Base-by-base conservation (phyloP, 345 rosid species). In the Turritis glabra region DNA sequence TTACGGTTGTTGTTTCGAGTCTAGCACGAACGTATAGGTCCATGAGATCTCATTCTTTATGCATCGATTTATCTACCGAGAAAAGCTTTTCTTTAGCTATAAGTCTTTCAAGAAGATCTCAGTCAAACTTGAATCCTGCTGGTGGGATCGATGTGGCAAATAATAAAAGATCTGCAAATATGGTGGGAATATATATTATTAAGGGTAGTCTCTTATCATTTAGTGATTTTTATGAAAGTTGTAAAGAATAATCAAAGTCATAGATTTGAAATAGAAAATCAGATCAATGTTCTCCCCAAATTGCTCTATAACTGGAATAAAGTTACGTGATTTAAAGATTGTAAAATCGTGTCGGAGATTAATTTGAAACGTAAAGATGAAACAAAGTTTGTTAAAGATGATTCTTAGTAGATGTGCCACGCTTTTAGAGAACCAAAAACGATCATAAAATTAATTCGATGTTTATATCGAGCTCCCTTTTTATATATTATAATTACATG, bases 351-450 rank as follows among this genome's bases (percentile, higher is more conserved):
- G 25, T 55, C 14, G 21, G 58, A 33, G 50, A 65, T 17, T 22
- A 33, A 33, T 40, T 62, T 63, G 71, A 64, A 66, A 66, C 78
- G 73, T 66, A 74, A 37, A 66, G 78, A 74, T 58, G 67, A 74
- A 56, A 47, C 61, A 74, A 66, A 74, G 73, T 37, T 37, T 47
- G 67, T 12, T 23, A 56, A 58, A 66, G 56, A 44, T 46, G 48
- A 65, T 74, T 64, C 65, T 55, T 29, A 23, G 7, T 43, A 43
- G 35, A 54, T 55, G 50, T 73, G 66, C 29, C 71, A 33, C 21
- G 51, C 56, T 73, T 73, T 64, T 64, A 73, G 30, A 63, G 33
- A 72, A 73, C 70, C 77, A 52, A 52, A 50, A 72, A 26, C 26
- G 77, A 73, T 53, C 69, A 51, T 64, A 37, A 44, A 41, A 73